Percentiles rank a stretch among this genome's conserved stretches.
These are phyloP conservation scores for Sutorius australiensis DNA, from an alignment of 768 basidiomycete genomes.

Conservation along the genomic window DNA sequence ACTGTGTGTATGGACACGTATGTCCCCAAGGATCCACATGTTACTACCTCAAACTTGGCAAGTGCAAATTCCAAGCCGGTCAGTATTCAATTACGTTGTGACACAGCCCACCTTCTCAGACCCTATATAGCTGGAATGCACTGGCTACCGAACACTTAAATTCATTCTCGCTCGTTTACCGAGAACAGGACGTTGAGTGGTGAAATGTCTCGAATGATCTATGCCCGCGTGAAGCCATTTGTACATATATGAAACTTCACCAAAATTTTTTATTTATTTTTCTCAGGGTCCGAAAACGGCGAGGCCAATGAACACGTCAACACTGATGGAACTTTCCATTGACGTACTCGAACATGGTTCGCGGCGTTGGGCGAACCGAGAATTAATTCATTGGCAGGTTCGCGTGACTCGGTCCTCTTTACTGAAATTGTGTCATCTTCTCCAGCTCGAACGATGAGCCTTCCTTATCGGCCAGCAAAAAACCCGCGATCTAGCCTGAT, in stretches of 20 bases:
- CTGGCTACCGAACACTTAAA: slow-evolving; percentile 20
- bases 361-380: slow-evolving; percentile 25
- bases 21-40: slow-evolving; percentile 49
- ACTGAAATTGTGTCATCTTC: slow-evolving; percentile 24
- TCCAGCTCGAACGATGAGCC: slow-evolving; percentile 16
- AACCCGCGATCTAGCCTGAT: slow-evolving; percentile 54
- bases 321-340: slow-evolving; percentile 32
- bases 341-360: slow-evolving; percentile 32
- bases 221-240: slow-evolving; percentile 21
- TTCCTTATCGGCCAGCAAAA: slow-evolving; percentile 40
- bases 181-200: slow-evolving; percentile 7
- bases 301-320: slow-evolving; percentile 30
- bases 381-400: slow-evolving; percentile 15
- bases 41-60: slow-evolving; percentile 49
- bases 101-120: slow-evolving; percentile 2
- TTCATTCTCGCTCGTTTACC: slow-evolving; percentile 7
- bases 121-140: slow-evolving; percentile 40
- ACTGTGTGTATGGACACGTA: slow-evolving; percentile 43
- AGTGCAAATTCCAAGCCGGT: slow-evolving; percentile 64
- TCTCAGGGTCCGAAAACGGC: slow-evolving; percentile 24
- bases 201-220: slow-evolving; percentile 5
- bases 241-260: slow-evolving; percentile 34
- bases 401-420: slow-evolving; percentile 23
- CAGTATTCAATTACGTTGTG: slow-evolving; percentile 21
- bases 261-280: slow-evolving; percentile 14